Base-by-base conservation (phyloP, 106 monocot genomes). In the Iris macrosiphon region DNA sequence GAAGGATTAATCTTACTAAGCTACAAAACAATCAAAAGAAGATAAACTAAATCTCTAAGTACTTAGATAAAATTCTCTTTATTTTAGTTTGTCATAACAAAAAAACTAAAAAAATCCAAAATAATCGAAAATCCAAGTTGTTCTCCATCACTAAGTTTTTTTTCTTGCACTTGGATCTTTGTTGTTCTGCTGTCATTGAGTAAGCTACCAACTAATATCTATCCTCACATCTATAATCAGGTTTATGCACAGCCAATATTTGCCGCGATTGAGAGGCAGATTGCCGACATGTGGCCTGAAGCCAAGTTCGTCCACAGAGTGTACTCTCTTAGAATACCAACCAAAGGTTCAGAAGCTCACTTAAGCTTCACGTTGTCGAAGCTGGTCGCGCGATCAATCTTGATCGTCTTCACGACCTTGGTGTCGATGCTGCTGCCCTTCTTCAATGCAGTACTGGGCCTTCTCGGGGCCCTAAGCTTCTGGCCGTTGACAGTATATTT, bases 401-500 rank as follows among this genome's bases (percentile, higher is more conserved):
- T 88, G 40, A 34, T 82, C 18, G 31, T 68, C 13, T 1, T 75
- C 17, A 88, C 88, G 17, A 88, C 88, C 3, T 23, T 69, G 19
- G 72, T 88, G 5, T 82, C 88, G 4, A 70, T 76, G 72, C 41
- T 79, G 43, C 45, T 89, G 14, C 83, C 83, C 4, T 89, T 89
- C 73, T 89, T 89, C 76, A 89, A 89, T 51, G 83, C 82, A 0
- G 66, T 89, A 15, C 40, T 89, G 16, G 83, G 88, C 10, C 75
- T 89, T 1, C 79, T 89, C 1, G 88, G 88, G 1, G 83, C 88
- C 0, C 16, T 76, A 2, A 70, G 79, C 23, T 89, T 89, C 62
- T 89, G 83, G 88, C 83, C 88, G 9, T 46, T 89, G 27, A 76
- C 83, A 0, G 83, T 89, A 0, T 83, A 79, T 46, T 89, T 83